These are phyloP conservation scores for Eimeria zaria DNA, from an alignment of 169 alveolate genomes.

Conservation along the genomic window DNA sequence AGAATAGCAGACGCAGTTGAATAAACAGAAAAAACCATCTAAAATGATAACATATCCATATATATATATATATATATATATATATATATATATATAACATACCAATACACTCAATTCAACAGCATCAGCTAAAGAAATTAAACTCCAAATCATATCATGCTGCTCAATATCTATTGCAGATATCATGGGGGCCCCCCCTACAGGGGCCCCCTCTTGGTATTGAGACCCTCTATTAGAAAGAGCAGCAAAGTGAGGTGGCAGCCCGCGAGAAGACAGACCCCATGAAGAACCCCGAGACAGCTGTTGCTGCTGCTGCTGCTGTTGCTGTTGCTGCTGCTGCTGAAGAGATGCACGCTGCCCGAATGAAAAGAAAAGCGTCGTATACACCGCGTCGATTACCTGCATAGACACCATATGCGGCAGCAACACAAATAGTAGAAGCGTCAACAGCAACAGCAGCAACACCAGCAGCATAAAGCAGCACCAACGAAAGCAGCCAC, in stretches of 20 bases:
- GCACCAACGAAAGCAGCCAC: background rate
- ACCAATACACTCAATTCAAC: constrained; percentile 41
- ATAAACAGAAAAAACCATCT: background rate
- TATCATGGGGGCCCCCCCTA: background rate
- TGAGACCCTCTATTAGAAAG: background rate
- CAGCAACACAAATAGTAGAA: background rate
- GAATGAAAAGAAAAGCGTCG: constrained; percentile 38
- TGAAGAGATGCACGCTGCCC: constrained; percentile 41
- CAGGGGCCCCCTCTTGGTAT: background rate
- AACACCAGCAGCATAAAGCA: background rate
- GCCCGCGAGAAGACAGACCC: constrained; percentile 19
- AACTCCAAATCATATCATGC: constrained; percentile 34
- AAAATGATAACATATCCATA: background rate
- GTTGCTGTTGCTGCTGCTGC: constrained; percentile 66
- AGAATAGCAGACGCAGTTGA: too few relatives aligned
- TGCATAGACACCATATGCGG: background rate
- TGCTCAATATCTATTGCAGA: constrained; percentile 17
- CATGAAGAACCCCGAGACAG: constrained; percentile 8
- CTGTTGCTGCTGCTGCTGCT: background rate
- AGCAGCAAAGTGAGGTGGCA: constrained; percentile 58
- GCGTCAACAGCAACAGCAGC: background rate
- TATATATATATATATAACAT: background rate
- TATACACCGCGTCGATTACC: constrained; percentile 59
- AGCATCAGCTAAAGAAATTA: constrained; percentile 45
- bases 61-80: too few relatives aligned